These are phyloP conservation scores for Cymodocea nodosa DNA, from an alignment of 116 monocot genomes.

Conservation along the genomic window DNA sequence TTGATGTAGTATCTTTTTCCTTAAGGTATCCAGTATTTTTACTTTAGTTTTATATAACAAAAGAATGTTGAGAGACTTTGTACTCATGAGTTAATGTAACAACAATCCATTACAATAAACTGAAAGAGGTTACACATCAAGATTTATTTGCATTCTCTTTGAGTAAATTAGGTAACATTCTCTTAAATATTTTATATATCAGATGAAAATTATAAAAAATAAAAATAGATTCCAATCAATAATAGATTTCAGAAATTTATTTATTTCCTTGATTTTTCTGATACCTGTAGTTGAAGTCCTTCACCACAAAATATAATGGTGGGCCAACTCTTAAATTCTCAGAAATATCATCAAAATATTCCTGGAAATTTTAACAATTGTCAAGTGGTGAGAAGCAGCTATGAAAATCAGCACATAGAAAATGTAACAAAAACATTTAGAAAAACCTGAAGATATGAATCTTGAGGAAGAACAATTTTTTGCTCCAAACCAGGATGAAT, in stretches of 20 bases:
- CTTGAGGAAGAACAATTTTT: conserved; percentile 70
- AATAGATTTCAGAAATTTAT: background rate
- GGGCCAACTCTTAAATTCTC: conserved; percentile 86
- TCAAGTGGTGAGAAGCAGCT: background rate
- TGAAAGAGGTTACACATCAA: no score
- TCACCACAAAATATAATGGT: conserved; percentile 93
- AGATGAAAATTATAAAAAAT: no score
- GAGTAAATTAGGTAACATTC: no score
- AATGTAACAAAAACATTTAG: background rate
- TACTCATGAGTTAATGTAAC: no score
- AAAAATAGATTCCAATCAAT: no score
- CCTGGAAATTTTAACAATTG: conserved; percentile 25
- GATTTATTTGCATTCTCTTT: no score
- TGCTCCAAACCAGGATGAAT: conserved; percentile 93
- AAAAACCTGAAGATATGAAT: conserved; percentile 96
- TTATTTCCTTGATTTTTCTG: background rate
- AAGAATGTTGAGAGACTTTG: no score
- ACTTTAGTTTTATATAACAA: no score
- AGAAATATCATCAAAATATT: conserved; percentile 77
- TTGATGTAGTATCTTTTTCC: no score
- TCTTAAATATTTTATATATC: no score
- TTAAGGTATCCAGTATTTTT: no score
- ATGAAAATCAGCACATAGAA: background rate
- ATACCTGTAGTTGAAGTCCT: conserved; percentile 95
- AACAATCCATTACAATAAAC: no score